Evolutionary conservation across 176 grass and related monocot species (phyloP).

Genomic region (Hordeum marinum): DNA sequence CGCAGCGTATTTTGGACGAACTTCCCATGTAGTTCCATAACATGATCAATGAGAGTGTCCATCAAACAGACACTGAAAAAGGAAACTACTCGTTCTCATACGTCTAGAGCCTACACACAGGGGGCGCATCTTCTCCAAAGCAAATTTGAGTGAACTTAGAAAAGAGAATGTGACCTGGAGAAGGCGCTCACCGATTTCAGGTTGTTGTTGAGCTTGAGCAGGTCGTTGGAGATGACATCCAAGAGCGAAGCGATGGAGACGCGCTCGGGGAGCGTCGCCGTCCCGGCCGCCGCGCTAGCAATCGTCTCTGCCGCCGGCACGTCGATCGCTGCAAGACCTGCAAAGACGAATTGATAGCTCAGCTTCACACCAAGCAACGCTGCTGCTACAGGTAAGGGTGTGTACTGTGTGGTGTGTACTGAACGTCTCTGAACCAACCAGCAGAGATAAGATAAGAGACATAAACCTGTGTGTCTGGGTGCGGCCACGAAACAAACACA

Average conservation of each 20-base stretch:
- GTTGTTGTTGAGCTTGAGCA: conserved; percentile 82
- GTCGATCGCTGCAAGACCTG: conserved; percentile 39
- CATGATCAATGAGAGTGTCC: background rate
- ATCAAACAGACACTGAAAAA: background rate
- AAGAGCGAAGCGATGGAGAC: conserved; percentile 58
- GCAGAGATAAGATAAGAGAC: background rate
- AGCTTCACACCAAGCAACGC: background rate
- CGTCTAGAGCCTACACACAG: background rate
- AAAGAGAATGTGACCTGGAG: background rate
- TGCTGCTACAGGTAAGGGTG: background rate
- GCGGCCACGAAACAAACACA: conserved; percentile 71
- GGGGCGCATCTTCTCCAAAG: background rate
- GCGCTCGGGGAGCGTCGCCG: conserved; percentile 5
- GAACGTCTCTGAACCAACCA: background rate
- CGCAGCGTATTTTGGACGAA: background rate
- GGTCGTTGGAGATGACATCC: conserved; percentile 63
- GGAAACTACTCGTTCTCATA: no score
- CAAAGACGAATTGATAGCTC: background rate
- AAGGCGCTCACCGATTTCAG: conserved; percentile 75
- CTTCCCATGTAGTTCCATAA: background rate
- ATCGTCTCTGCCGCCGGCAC: background rate
- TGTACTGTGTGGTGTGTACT: background rate
- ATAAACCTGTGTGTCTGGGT: conserved; percentile 47
- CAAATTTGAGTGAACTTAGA: background rate
- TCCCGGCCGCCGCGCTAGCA: background rate